Evolutionary conservation across 1,284 basidiomycete species (phyloP), one percentile per base, ranked within the genome.

Genomic region (Coriolopsis trogii): DNA sequence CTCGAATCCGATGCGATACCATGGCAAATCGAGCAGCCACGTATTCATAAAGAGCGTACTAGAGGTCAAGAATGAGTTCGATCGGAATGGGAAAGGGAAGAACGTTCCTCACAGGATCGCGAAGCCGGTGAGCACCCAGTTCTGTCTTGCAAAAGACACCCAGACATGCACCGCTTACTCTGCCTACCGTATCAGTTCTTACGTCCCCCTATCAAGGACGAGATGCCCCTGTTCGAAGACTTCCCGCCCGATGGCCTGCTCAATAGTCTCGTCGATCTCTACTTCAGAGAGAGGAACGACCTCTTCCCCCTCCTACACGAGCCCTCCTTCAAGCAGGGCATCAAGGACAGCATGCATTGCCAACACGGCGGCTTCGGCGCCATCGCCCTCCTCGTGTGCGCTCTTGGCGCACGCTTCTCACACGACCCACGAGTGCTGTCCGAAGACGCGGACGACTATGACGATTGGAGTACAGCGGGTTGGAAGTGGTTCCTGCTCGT

Each of bases 401-500:
- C 82, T 4, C 70, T 77, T 40, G 82, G 75, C 3, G 69, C 79
- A 0, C 68, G 79, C 23, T 80, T 69, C 56, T 67, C 74, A n/a
- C 64, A 76, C 50, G 88, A 85, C 58, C 77, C 75, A 0, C 72
- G 88, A 6, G 83, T 88, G 0, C 65, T 81, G 51, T 67, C 77
- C n/a, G n/a, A n/a, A n/a, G n/a, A n/a, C n/a, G n/a, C n/a, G 12
- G 77, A 80, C 12, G 76, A 64, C 12, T 62, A 68, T 34, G 68
- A 70, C 9, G 18, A 41, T 9, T 62, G 64, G 46, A 80, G 82
- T 56, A 86, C 87, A 0, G 75, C 78, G 1, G 90, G 91, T 3
- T 92, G 89, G 89, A 84, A 81, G 58, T 93, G 79, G 70, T 86
- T 90, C 56, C 73, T 81, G 25, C 84, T 87, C 47, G 78, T 90